Percentiles rank a stretch among this genome's conserved stretches.
These are phyloP conservation scores for Aspergillus steynii DNA, from an alignment of 495 filamentous ascomycete genomes.

Conservation along the genomic window DNA sequence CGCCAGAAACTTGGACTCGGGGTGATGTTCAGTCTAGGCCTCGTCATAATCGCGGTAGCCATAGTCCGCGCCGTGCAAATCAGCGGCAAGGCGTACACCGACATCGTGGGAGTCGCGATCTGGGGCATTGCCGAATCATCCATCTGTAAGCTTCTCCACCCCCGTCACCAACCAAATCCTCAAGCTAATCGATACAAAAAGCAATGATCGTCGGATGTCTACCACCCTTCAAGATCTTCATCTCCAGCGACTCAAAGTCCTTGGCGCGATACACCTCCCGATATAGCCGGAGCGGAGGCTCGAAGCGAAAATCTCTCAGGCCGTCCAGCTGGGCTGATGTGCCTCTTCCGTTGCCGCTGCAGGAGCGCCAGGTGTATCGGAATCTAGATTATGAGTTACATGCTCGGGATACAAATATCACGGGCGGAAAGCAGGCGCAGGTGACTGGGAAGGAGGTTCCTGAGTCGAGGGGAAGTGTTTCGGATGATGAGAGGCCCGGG, in stretches of 20 bases:
- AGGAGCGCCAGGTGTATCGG: neutral
- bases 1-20: slow-evolving; percentile 35
- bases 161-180: neutral
- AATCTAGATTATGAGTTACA: slow-evolving; percentile 12
- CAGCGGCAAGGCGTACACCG: slow-evolving; percentile 22
- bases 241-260: slow-evolving; percentile 11
- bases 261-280: slow-evolving; percentile 11
- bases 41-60: slow-evolving; percentile 33
- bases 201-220: slow-evolving; percentile 51
- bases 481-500: slow-evolving; percentile 5
- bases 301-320: slow-evolving; percentile 5
- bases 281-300: neutral
- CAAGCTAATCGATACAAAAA: slow-evolving; percentile 11
- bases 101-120: slow-evolving; percentile 28
- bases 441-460: neutral
- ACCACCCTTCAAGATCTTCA: slow-evolving; percentile 44
- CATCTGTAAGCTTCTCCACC: slow-evolving; percentile 24
- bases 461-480: neutral
- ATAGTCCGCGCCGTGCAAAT: slow-evolving; percentile 34
- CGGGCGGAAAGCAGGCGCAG: neutral
- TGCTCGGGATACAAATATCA: slow-evolving; percentile 8
- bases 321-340: slow-evolving; percentile 10
- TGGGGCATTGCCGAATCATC: slow-evolving; percentile 36
- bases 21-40: slow-evolving; percentile 32
- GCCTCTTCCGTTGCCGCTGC: slow-evolving; percentile 5